Base-by-base conservation (phyloP, 2,329 filamentous ascomycete genomes). In the Ophiobolus disseminans region DNA sequence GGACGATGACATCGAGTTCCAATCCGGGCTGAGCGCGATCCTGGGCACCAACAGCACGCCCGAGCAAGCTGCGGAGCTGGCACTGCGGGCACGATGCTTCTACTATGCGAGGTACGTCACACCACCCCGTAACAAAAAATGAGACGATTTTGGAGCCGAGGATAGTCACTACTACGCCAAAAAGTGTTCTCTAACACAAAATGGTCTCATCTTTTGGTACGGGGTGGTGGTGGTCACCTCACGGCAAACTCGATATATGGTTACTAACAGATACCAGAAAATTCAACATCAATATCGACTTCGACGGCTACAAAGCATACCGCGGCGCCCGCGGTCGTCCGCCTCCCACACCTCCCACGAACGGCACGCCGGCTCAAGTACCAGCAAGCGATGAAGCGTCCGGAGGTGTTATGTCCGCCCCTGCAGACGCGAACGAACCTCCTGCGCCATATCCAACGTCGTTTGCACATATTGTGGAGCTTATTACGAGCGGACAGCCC, bases 391-490 rank as follows among this genome's bases (percentile, higher is more conserved):
- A 43, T 34, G 63, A 60, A 13, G 26, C 45, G 10, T 41, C 59
- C 14, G 53, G 57, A 3, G 57, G 64, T 8, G 60, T 70, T 16
- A 36, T 70, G 36, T 61, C 68, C 4, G 40, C 48, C 4, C 48
- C 68, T n/a, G 26, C 63, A 5, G 60, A 42, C 22, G 23, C 65
- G 20, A 60, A 41, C 31, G 65, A 66, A 36, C 68, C 66, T 13
- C 79, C 83, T 36, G 88, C 90, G 28, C 82, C 84, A 1, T 96
- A 96, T 63, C 91, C 91, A 3, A 86, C 86, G 39, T 87, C 86
- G 1, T 96, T 97, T 72, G 87, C 89, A 6, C 86, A 93, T 58
- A 91, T 97, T 53, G 87, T 96, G 45, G 88, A 90, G 63, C 82
- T 96, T 45, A 89, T 97, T 44, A 89, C 90, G 19, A 86, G 85